These are phyloP conservation scores for Fusarium nodosum DNA, from an alignment of 2,329 filamentous ascomycete species.

Conservation along the genomic window DNA sequence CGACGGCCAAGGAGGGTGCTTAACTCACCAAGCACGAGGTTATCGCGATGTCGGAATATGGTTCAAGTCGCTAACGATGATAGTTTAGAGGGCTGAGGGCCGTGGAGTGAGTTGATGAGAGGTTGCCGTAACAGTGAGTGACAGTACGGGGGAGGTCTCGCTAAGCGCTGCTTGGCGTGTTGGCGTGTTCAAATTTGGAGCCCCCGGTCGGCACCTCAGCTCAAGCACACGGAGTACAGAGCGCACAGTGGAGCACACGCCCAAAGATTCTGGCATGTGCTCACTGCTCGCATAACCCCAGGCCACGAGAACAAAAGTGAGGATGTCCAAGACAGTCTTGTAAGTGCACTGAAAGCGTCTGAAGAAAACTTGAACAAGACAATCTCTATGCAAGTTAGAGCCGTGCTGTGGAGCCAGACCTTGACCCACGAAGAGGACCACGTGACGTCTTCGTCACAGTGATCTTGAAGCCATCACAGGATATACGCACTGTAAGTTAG, in stretches of 20 bases:
- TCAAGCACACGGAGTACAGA: conserved; percentile 45
- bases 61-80: conserved; percentile 47
- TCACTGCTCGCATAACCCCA: conserved; percentile 44
- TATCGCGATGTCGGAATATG: conserved; percentile 47
- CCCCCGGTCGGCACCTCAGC: conserved; percentile 43
- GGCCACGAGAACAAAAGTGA: conserved; percentile 35
- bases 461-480: background rate
- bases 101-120: conserved; percentile 50
- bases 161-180: conserved; percentile 55
- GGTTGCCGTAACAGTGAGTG: conserved; percentile 49
- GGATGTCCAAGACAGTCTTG: conserved; percentile 20
- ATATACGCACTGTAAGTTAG: conserved; percentile 19
- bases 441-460: conserved; percentile 55
- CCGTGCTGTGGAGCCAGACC: conserved; percentile 45
- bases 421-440: conserved; percentile 53
- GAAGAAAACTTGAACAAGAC: conserved; percentile 41
- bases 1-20: conserved; percentile 34
- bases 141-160: conserved; percentile 49
- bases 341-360: conserved; percentile 28
- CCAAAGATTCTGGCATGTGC: conserved; percentile 50
- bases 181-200: conserved; percentile 51
- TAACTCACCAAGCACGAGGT: conserved; percentile 47
- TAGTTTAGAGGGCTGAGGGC: conserved; percentile 33
- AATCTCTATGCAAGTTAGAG: conserved; percentile 43
- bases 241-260: conserved; percentile 52